phyloP scores from a whole-genome alignment of 331 rosid species.

The Rhamnella rubrinervis region DNA sequence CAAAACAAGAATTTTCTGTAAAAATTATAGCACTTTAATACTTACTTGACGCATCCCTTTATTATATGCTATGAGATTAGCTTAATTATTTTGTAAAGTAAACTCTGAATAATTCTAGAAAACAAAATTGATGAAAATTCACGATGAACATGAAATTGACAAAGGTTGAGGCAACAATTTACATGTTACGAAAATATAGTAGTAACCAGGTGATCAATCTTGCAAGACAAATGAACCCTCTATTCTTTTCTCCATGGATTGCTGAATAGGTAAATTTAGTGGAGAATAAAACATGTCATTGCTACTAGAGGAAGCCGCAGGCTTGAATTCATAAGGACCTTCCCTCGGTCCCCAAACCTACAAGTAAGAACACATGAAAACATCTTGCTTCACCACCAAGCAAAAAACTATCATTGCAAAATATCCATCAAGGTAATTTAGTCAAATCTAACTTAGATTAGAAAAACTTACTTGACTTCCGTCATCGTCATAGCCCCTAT shows the following conservation, averaged over 20 bases:
- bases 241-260: conserved; percentile 74
- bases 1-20: no score
- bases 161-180: conserved; percentile 6
- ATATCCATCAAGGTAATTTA: conserved; percentile 5
- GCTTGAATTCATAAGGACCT: conserved; percentile 94
- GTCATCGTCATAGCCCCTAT: conserved; percentile 78
- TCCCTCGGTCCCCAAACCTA: conserved; percentile 98
- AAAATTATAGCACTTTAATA: no score
- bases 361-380: conserved; percentile 16
- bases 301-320: conserved; percentile 68
- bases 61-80: neutral
- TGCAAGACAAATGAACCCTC: conserved; percentile 94
- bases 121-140: conserved; percentile 2
- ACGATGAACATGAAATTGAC: neutral
- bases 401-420: neutral
- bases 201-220: conserved; percentile 41
- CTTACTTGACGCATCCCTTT: neutral
- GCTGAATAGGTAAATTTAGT: conserved; percentile 64
- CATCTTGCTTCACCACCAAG: conserved; percentile 5
- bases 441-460: neutral
- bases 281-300: conserved; percentile 65
- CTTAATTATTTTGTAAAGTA: neutral
- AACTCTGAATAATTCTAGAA: neutral
- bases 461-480: conserved; percentile 75
- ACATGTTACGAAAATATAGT: conserved; percentile 24